Evolutionary conservation across 129 eudicot species (phyloP), one percentile per base, ranked within the genome.

Genomic region (Ambrosia artemisiifolia): DNA sequence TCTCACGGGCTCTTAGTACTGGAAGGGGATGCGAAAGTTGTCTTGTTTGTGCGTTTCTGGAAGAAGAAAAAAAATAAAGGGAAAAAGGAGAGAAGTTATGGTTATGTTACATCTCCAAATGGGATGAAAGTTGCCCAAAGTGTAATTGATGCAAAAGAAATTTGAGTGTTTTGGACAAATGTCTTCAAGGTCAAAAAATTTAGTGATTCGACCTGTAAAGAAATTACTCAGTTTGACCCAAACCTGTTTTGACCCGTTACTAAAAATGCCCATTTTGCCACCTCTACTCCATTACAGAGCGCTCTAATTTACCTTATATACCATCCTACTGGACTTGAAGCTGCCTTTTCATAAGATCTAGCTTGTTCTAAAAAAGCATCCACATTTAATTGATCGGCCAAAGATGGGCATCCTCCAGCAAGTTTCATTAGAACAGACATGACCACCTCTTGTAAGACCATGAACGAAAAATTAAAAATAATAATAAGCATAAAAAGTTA

Each of bases 321-420:
- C 99, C 99, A 90, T 62, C 99, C 99, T 3, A 84, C 72, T 24
- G 99, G 97, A 79, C 88, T 90, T 51, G 99, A 83, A 73, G 99
- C 79, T n/a, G 99, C 99, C 84, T 76, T 88, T 32, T 94, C 99
- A 69, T 94, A 94, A 40, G 99, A 94, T 18, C 96, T 88, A 74
- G 99, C 99, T 94, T 94, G 99, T 78, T 94, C 99, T 82, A 94
- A 72, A 75, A 94, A 94, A 3, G 99, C 97, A 75, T 94, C 99
- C 76, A 94, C 97, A 33, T 94, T 94, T 20, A 94, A 74, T 80
- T 94, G 96, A 82, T 94, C 97, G 46, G 99, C 96, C 88, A 94
- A 63, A 49, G 97, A 94, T 36, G 99, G 99, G 83, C 94, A 86
- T 67, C 99, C 99, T 60, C 99, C 99, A 71, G 97, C 96, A 69